Evolutionary conservation across 345 rosid species (phyloP), one percentile per base, ranked within the genome.

Genomic region (Aegle marmelos): DNA sequence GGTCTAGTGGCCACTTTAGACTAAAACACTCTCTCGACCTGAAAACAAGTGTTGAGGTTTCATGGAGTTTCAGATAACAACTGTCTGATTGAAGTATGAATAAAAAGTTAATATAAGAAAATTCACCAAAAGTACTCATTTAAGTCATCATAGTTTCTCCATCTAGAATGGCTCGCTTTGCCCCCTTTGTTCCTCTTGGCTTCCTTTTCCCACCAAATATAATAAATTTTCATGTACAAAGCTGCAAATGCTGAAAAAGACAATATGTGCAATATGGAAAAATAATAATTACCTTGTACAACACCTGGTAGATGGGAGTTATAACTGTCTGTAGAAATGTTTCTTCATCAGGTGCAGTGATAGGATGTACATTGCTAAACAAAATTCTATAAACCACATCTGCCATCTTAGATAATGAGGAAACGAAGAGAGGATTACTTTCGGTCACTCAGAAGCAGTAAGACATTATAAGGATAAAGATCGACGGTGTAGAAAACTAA

Each of bases 141-240:
- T 69, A 96, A 78, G 81, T 96, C 99, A 85, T 96, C 99, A 79
- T 96, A 96, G 77, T 96, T 96, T 85, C 99, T 94, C 99, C 98
- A 94, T 84, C 77, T 91, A 53, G 99, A 92, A 88, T 94, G 98
- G 85, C 98, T 94, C 68, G 93, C 95, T 82, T 82, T 92, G 82
- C 98, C 98, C 75, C 81, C 80, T 85, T 86, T 83, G 88, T 90
- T 96, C 88, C 91, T 91, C 85, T 70, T 85, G 72, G 85, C 94
- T 89, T 96, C 99, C 99, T 96, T 82, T 83, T 83, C 75, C 25
- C 31, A 74, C n/a, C 73, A 81, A 70, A 79, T 75, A 82, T 64
- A 79, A 80, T 72, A 72, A 70, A 70, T 64, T 72, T 76, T 61
- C 74, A 70, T 54, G 4, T 68, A 1, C 24, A 39, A 83, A 60